These are phyloP conservation scores for Lablab purpureus DNA, from an alignment of 306 rosid genomes.

Conservation along the genomic window DNA sequence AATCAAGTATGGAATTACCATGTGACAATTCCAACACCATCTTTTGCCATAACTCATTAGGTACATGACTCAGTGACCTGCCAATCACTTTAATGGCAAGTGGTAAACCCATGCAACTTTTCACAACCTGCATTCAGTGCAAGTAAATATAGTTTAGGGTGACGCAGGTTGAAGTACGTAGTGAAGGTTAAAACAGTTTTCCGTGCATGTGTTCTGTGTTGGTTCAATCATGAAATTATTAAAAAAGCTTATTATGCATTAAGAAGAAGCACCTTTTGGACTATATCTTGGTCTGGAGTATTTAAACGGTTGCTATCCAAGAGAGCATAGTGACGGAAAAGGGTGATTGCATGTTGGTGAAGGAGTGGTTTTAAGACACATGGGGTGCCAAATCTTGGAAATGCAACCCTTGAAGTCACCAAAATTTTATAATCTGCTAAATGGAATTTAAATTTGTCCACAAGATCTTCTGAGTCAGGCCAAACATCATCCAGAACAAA, in stretches of 20 bases:
- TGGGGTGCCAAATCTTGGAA: constrained; percentile 45
- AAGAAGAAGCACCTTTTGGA: constrained; percentile 53
- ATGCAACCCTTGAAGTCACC: constrained; percentile 66
- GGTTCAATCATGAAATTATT: neutral
- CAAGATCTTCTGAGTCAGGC: constrained; percentile 59
- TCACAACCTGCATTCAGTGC: constrained; percentile 58
- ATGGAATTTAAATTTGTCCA: constrained; percentile 50
- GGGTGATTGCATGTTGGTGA: constrained; percentile 54
- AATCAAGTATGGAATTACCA: constrained; percentile 55
- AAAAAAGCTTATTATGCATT: too few species aligned
- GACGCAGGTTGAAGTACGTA: neutral
- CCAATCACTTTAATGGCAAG: constrained; percentile 61
- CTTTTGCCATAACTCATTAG: constrained; percentile 54
- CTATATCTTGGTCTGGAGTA: constrained; percentile 39
- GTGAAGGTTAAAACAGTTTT: neutral
- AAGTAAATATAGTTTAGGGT: constrained; percentile 9
- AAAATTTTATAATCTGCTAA: constrained; percentile 60
- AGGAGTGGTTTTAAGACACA: constrained; percentile 50
- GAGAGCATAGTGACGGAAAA: constrained; percentile 58
- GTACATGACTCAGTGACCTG: constrained; percentile 49
- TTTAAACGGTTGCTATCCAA: constrained; percentile 4
- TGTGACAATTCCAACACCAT: constrained; percentile 48
- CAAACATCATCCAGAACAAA: constrained; percentile 73
- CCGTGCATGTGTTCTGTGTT: neutral
- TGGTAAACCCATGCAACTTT: constrained; percentile 60